Conservation (phyloP, 208 protist species). For the Leishmania major region DNA sequence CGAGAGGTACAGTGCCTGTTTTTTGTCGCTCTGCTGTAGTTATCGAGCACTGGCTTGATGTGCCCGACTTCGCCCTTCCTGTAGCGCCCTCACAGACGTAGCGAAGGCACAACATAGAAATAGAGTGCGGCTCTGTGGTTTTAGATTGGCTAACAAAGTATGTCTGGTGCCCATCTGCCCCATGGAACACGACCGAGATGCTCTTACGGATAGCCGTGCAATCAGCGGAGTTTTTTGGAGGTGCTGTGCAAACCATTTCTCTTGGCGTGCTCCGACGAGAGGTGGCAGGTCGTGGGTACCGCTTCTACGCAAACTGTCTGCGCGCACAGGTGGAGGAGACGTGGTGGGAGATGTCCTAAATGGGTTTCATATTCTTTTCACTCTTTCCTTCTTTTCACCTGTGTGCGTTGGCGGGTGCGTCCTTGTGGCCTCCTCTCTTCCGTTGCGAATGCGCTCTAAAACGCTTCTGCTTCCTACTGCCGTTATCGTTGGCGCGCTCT, state of each 20-base stretch:
- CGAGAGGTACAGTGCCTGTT: neutral
- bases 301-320: neutral
- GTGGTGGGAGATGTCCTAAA: too few relatives aligned
- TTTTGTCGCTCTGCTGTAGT: neutral
- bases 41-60: too few relatives aligned
- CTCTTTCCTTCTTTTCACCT: neutral
- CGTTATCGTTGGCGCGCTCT: neutral
- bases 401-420: too few relatives aligned
- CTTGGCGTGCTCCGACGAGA: neutral
- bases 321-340: neutral
- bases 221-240: neutral
- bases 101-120: neutral
- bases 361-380: neutral
- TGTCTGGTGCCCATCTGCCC: neutral
- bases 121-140: neutral
- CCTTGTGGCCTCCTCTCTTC: neutral
- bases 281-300: neutral
- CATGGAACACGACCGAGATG: neutral
- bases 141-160: neutral
- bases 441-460: neutral
- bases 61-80: neutral
- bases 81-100: neutral
- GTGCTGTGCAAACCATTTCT: neutral
- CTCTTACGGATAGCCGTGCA: neutral
- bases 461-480: neutral